These are phyloP conservation scores for Euphorbia corollata DNA, from an alignment of 441 rosid species.

Conservation along the genomic window DNA sequence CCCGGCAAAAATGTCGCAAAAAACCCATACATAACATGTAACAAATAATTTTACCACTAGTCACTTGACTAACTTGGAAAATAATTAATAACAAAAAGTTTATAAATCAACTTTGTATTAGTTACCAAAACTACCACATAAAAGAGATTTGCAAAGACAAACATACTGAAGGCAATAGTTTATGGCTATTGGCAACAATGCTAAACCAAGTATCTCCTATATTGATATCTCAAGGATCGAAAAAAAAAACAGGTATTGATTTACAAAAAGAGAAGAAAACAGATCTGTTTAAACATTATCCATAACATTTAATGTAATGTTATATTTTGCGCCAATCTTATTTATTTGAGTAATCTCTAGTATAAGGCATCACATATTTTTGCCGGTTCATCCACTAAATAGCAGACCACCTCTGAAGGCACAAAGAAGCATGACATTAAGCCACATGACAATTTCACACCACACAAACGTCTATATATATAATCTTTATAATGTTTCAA, in stretches of 20 bases:
- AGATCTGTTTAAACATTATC: not conserved
- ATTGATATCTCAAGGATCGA: not conserved
- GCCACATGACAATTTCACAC: not conserved
- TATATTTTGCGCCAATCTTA: too few relatives aligned
- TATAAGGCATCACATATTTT: not conserved
- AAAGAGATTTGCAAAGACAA: not conserved
- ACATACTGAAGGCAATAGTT: not conserved
- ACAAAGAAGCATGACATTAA: not conserved
- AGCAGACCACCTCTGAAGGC: not conserved
- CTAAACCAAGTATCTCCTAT: not conserved
- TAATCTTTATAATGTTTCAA: not conserved
- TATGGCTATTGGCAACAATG: not conserved
- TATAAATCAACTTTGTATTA: too few relatives aligned
- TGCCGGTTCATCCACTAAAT: too few relatives aligned
- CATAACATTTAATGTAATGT: not conserved
- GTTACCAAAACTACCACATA: not conserved
- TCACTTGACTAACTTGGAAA: not conserved
- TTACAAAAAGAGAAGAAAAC: not conserved
- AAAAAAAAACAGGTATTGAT: too few relatives aligned
- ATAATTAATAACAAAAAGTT: not conserved
- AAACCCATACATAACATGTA: not conserved
- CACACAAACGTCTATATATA: not conserved
- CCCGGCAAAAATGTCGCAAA: not conserved
- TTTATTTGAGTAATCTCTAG: too few relatives aligned
- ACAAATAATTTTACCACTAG: not conserved